These are phyloP conservation scores for Nidularia sp. DNA, from an alignment of 768 basidiomycete species.

Conservation along the genomic window DNA sequence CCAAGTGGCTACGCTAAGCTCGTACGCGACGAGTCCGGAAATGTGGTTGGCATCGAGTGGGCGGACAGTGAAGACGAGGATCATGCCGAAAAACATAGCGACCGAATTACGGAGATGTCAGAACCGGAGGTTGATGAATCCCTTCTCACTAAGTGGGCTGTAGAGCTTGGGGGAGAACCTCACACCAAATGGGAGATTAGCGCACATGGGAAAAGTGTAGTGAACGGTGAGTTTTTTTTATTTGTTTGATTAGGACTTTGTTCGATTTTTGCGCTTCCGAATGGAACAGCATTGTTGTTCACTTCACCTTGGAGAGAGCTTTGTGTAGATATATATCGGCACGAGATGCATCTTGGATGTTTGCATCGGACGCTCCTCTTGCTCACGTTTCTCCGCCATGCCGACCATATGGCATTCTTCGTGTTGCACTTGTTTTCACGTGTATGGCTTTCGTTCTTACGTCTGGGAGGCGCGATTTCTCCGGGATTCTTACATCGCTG, in stretches of 20 bases:
- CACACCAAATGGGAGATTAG: no score
- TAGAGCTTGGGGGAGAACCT: slow-evolving; percentile 18
- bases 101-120: not conserved
- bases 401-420: not conserved
- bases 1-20: slow-evolving; percentile 78
- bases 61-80: slow-evolving; percentile 39
- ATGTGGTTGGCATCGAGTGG: slow-evolving; percentile 68
- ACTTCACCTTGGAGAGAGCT: no score
- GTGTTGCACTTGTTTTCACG: not conserved
- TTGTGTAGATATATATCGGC: no score
- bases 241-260: not conserved
- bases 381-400: no score
- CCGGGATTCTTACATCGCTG: not conserved
- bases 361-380: no score
- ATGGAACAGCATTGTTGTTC: no score
- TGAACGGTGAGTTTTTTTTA: slow-evolving; percentile 20
- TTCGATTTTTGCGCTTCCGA: no score
- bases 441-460: not conserved
- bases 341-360: no score
- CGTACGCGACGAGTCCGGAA: slow-evolving; percentile 74
- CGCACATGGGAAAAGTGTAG: slow-evolving; percentile 4
- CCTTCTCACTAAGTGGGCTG: slow-evolving; percentile 35
- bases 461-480: not conserved
- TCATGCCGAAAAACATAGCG: not conserved
- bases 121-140: slow-evolving; percentile 26